These are phyloP conservation scores for Pelargonium myrrhifolium DNA, from an alignment of 441 rosid genomes.

Conservation along the genomic window DNA sequence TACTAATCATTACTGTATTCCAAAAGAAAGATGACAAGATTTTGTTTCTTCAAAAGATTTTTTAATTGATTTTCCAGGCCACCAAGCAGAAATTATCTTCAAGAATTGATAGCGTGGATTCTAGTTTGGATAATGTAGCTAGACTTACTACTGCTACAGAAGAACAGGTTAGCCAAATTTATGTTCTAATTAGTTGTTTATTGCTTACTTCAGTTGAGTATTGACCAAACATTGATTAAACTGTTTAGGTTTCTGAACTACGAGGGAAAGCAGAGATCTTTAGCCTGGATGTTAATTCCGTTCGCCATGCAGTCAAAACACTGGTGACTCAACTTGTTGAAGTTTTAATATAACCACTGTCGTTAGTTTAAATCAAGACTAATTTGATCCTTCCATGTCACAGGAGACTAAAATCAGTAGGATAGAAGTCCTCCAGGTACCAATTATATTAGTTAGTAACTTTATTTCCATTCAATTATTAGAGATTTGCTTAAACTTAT, in stretches of 20 bases:
- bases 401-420: conserved; percentile 64
- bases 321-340: conserved; percentile 42
- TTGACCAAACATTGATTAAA: conserved; percentile 1
- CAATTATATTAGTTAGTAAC: conserved; percentile 13
- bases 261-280: conserved; percentile 40
- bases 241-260: conserved; percentile 49
- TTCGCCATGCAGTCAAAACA: conserved; percentile 58
- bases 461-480: not conserved
- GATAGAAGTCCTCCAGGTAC: conserved; percentile 83
- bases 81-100: conserved; percentile 57
- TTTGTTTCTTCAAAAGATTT: not conserved
- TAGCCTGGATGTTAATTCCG: conserved; percentile 43
- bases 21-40: not conserved
- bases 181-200: not conserved
- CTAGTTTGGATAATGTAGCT: conserved; percentile 45
- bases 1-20: not conserved
- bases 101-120: conserved; percentile 45
- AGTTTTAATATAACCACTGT: not conserved
- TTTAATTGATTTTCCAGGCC: conserved; percentile 33
- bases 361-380: conserved; percentile 3
- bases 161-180: conserved; percentile 46
- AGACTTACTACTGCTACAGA: conserved; percentile 49
- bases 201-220: conserved; percentile 11
- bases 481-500: not conserved
- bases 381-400: conserved; percentile 9